Base-by-base conservation (phyloP, 2,329 filamentous ascomycete species). In the Colletotrichum liriopes region DNA sequence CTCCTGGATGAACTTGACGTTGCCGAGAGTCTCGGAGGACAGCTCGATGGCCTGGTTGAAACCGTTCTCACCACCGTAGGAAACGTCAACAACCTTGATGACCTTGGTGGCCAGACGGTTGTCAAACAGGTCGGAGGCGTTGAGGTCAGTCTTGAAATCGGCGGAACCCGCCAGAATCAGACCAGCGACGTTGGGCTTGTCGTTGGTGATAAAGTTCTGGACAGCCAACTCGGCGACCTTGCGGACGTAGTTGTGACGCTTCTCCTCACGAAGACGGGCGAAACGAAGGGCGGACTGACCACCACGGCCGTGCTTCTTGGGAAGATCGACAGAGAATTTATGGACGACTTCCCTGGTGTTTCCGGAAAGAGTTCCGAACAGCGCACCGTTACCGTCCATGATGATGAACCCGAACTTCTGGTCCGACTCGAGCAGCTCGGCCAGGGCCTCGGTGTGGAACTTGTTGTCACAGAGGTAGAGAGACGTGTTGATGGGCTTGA, bases 221-320 rank as follows among this genome's bases (percentile, higher is more conserved):
- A 99, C 96, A 45, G 96, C 96, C 86, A 98, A 85, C 84, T 99
- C 96, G 79, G 96, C 94, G 74, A 99, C 97, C 87, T 99, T 99
- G 81, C 96, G 95, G 78, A 99, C 96, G 83, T 99, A 99, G 87
- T 99, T 99, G 91, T 99, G 96, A 77, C 96, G 95, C 88, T 99
- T 99, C 86, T 99, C 96, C 84, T 99, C 96, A 89, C 96, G 93
- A 72, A 99, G 93, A 95, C 96, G 96, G 75, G 96, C 94, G 85
- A 99, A 99, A 96, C 96, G 97, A 80, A 99, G 90, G 73, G 96
- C 96, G 77, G 96, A 99, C 89, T 99, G 97, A 90, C 96, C 96
- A 95, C 96, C 96, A 93, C 96, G 95, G 75, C 96, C 96, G 91
- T 99, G 96, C 90, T 99, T 99, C 92, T 99, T 99, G 83, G 96